phyloP scores from a whole-genome alignment of 306 rosid genomes.

The Castanospermum australe region DNA sequence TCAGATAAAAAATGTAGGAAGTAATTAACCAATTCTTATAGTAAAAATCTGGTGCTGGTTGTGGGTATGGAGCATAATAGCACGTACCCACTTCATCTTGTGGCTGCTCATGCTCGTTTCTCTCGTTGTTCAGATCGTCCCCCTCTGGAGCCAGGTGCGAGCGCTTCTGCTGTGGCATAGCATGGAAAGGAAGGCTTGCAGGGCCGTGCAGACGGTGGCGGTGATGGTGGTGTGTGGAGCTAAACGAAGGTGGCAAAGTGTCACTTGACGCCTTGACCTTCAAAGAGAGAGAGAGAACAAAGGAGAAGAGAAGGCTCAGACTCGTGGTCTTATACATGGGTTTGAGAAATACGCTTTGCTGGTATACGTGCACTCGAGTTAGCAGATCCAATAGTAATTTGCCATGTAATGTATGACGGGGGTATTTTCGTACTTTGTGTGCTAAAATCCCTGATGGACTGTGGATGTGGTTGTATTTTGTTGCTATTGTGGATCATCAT shows the following conservation, averaged over 20 bases:
- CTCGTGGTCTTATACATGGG: conserved; percentile 10
- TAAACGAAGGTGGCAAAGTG: conserved; percentile 26
- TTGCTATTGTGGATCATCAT: too few relatives aligned
- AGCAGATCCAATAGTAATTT: too few relatives aligned
- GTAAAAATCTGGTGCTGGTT: not conserved
- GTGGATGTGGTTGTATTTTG: not conserved
- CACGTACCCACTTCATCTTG: conserved; percentile 55
- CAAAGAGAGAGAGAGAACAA: conserved; percentile 24
- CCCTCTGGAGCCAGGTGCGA: conserved; percentile 36
- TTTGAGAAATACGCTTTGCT: not conserved
- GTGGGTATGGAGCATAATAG: conserved; percentile 23
- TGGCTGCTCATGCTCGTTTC: conserved; percentile 24
- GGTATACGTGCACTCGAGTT: not conserved
- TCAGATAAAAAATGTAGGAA: conserved; percentile 18
- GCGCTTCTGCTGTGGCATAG: conserved; percentile 75
- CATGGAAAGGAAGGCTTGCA: not conserved
- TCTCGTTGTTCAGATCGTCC: conserved; percentile 30
- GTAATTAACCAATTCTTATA: not conserved
- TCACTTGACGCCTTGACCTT: conserved; percentile 23
- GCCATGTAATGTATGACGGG: not conserved
- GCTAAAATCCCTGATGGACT: too few relatives aligned
- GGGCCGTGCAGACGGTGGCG: not conserved
- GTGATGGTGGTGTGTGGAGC: not conserved
- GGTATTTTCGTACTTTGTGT: too few relatives aligned
- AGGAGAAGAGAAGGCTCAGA: not conserved